Conservation (phyloP, 2,329 filamentous ascomycete species). For the Aspergillus sp. region DNA sequence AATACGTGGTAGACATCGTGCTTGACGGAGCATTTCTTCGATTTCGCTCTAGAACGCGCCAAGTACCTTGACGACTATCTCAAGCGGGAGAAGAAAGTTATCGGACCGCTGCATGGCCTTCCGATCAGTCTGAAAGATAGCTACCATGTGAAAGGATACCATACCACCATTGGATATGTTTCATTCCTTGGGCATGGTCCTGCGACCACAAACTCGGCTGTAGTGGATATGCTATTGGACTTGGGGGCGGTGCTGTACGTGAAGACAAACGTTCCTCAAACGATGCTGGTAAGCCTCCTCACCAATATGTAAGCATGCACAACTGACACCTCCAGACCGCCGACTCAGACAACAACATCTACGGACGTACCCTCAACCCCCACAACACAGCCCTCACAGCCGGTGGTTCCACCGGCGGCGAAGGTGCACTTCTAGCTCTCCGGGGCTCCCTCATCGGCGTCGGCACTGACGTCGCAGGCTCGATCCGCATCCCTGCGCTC, state of each 20-base stretch:
- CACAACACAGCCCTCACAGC: constrained; percentile 20
- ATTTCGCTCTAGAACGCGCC: constrained; percentile 39
- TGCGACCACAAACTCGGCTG: constrained; percentile 14
- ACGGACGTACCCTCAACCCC: constrained; percentile 27
- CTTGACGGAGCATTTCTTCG: constrained; percentile 43
- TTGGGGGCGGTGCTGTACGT: constrained; percentile 30
- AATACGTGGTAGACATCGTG: constrained; percentile 28
- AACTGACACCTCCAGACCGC: not conserved
- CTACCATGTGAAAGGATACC: constrained; percentile 25
- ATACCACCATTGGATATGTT: constrained; percentile 25
- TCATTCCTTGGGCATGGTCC: constrained; percentile 21
- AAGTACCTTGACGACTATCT: constrained; percentile 40
- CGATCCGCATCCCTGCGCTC: constrained; percentile 36
- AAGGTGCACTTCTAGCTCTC: constrained; percentile 36
- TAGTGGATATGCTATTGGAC: constrained; percentile 22
- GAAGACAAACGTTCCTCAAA: constrained; percentile 34
- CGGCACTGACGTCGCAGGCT: constrained; percentile 38
- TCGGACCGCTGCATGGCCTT: constrained; percentile 44
- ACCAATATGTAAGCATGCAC: not conserved
- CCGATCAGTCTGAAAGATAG: constrained; percentile 43
- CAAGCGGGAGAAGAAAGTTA: constrained; percentile 26
- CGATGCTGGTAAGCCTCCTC: constrained; percentile 25
- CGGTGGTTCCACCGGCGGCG: constrained; percentile 31
- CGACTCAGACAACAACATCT: constrained; percentile 28
- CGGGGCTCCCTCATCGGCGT: constrained; percentile 35